Conservation (phyloP, 139 green algal genomes). For the Axilococcus clingmanii region DNA sequence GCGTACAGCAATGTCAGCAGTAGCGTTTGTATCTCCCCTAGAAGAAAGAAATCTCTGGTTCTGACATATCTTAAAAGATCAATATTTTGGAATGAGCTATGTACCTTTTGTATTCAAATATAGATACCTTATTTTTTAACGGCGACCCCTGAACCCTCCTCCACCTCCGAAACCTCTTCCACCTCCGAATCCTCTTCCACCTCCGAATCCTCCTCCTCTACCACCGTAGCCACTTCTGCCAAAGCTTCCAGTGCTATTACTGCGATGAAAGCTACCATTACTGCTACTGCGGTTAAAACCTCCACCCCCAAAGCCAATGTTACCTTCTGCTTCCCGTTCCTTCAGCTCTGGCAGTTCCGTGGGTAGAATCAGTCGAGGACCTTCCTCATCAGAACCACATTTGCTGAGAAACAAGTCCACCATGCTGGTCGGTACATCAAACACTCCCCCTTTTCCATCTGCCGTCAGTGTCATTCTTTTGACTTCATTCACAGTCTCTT, state of each 20-base stretch:
- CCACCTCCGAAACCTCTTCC: slow-evolving; percentile 4
- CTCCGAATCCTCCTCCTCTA: slow-evolving; percentile 1
- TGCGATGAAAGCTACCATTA: slow-evolving; percentile 11
- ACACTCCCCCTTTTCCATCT: slow-evolving; percentile 74
- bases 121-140: no score
- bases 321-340: slow-evolving; percentile 11
- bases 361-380: slow-evolving; percentile 11
- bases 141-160: not conserved
- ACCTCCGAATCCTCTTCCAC: slow-evolving; percentile 1
- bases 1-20: no score
- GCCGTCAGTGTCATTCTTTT: slow-evolving; percentile 75
- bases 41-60: no score
- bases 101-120: no score
- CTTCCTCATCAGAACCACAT: slow-evolving; percentile 16
- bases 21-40: no score
- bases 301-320: slow-evolving; percentile 10
- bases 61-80: no score
- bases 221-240: slow-evolving; percentile 1
- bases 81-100: no score
- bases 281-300: slow-evolving; percentile 10
- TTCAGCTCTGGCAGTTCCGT: slow-evolving; percentile 53
- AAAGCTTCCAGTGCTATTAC: not conserved
- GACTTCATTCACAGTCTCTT: slow-evolving; percentile 49
- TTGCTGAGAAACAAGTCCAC: slow-evolving; percentile 44
- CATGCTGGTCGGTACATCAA: slow-evolving; percentile 72